These are phyloP conservation scores for Pelargonium nanum DNA, from an alignment of 345 rosid genomes.

Conservation along the genomic window DNA sequence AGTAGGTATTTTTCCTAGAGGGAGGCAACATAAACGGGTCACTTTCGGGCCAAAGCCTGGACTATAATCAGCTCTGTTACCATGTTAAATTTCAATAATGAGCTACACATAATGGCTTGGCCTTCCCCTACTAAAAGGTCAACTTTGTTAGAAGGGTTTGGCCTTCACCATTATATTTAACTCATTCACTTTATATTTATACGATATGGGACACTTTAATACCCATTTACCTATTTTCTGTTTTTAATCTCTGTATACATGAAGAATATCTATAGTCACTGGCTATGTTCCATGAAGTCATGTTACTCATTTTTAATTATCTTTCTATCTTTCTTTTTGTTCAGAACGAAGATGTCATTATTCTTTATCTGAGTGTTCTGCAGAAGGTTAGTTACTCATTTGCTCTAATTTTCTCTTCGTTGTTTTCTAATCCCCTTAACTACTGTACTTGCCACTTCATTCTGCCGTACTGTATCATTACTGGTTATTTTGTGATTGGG, in stretches of 20 bases:
- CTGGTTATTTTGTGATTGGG: conserved; percentile 49
- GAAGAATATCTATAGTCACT: neutral
- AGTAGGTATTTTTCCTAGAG: no score
- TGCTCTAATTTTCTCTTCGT: conserved; percentile 10
- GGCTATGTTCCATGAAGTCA: neutral
- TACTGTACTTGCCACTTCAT: neutral
- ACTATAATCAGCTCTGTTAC: no score
- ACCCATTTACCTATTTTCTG: neutral
- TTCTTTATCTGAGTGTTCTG: conserved; percentile 75
- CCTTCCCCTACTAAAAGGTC: no score
- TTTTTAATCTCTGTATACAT: neutral
- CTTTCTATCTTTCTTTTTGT: conserved; percentile 14
- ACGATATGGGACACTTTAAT: no score
- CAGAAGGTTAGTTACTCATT: conserved; percentile 66
- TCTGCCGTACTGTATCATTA: neutral
- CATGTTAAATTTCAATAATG: no score
- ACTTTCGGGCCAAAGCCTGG: no score
- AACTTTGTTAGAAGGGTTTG: no score
- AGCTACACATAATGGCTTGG: no score
- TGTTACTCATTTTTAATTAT: conserved; percentile 17
- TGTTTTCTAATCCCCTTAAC: neutral
- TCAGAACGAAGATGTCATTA: conserved; percentile 94
- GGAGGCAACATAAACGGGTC: no score
- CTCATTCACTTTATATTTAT: no score
- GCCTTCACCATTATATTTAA: no score